These are phyloP conservation scores for Myxozyma melibiosi DNA, from an alignment of 805 yeast genomes.

Conservation along the genomic window DNA sequence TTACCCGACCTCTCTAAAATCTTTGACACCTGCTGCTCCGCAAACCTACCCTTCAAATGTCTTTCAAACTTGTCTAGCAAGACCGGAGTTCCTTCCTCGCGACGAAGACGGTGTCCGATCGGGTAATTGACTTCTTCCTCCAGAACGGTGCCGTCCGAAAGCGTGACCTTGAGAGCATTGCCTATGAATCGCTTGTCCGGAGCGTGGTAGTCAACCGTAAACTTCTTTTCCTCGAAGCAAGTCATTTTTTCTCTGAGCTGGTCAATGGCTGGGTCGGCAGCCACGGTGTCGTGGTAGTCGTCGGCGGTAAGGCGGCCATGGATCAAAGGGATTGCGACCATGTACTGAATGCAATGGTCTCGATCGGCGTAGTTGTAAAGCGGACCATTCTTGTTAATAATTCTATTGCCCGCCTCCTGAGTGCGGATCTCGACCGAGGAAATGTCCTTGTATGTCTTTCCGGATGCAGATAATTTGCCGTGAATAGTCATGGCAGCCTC, in stretches of 20 bases:
- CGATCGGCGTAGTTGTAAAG: constrained; percentile 65
- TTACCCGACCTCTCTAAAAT: constrained; percentile 45
- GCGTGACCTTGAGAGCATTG: constrained; percentile 53
- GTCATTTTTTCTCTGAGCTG: constrained; percentile 56
- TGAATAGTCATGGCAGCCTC: constrained; percentile 57
- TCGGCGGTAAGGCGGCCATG: constrained; percentile 60
- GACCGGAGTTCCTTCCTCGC: constrained; percentile 62
- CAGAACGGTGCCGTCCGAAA: constrained; percentile 56
- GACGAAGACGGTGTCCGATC: constrained; percentile 59
- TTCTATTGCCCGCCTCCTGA: constrained; percentile 63
- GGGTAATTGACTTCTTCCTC: constrained; percentile 60
- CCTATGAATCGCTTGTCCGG: constrained; percentile 62
- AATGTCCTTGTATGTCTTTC: constrained; percentile 54
- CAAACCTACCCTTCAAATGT: constrained; percentile 53
- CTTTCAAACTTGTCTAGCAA: constrained; percentile 54
- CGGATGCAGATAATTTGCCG: constrained; percentile 43
- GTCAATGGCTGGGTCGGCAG: constrained; percentile 56
- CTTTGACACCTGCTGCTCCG: constrained; percentile 43
- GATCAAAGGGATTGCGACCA: constrained; percentile 60
- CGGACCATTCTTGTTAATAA: constrained; percentile 63
- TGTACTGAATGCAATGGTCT: constrained; percentile 66
- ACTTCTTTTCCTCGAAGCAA: constrained; percentile 54
- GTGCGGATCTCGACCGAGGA: constrained; percentile 54
- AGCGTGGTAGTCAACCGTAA: constrained; percentile 56
- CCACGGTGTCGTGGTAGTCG: constrained; percentile 56